Percentiles rank a stretch among this genome's conserved stretches.
Conservation (phyloP, 2,329 filamentous ascomycete species). For the Exophiala viscosa region DNA sequence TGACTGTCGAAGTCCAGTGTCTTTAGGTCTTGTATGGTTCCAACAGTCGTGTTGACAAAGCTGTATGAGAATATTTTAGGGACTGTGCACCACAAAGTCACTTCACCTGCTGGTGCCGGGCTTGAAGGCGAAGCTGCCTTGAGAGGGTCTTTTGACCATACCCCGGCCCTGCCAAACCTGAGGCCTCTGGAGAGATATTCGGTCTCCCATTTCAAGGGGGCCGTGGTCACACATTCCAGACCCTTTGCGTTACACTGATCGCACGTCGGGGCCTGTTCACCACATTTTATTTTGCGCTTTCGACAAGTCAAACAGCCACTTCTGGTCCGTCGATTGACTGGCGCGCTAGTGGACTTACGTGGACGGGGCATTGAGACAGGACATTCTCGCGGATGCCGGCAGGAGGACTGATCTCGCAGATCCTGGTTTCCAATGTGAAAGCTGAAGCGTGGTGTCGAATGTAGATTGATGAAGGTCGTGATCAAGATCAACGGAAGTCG, state of each 20-base stretch:
- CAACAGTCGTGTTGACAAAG: constrained; percentile 11
- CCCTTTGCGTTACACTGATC: constrained; percentile 36
- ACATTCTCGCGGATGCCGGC: background rate
- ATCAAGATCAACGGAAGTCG: background rate
- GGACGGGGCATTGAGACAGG: constrained; percentile 10
- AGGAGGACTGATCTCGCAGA: too few species aligned
- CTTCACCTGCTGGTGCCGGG: background rate
- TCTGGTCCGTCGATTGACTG: constrained; percentile 30
- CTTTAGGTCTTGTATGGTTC: background rate
- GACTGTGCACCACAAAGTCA: constrained; percentile 4
- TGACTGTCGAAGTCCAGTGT: background rate
- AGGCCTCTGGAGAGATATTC: constrained; percentile 10
- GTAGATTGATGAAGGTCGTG: background rate
- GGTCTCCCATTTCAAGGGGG: constrained; percentile 13
- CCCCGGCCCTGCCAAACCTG: constrained; percentile 8
- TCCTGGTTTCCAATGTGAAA: too few species aligned
- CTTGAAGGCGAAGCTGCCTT: constrained; percentile 2
- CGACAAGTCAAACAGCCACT: constrained; percentile 42
- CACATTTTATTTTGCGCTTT: constrained; percentile 40
- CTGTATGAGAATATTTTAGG: constrained; percentile 9
- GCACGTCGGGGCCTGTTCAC: constrained; percentile 38
- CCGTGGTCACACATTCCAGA: constrained; percentile 30
- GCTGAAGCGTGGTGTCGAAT: too few species aligned
- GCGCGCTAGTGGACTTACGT: constrained; percentile 5
- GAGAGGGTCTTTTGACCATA: constrained; percentile 11